Conservation (phyloP, 768 basidiomycete species). For the Mycena olivaceomarginata region DNA sequence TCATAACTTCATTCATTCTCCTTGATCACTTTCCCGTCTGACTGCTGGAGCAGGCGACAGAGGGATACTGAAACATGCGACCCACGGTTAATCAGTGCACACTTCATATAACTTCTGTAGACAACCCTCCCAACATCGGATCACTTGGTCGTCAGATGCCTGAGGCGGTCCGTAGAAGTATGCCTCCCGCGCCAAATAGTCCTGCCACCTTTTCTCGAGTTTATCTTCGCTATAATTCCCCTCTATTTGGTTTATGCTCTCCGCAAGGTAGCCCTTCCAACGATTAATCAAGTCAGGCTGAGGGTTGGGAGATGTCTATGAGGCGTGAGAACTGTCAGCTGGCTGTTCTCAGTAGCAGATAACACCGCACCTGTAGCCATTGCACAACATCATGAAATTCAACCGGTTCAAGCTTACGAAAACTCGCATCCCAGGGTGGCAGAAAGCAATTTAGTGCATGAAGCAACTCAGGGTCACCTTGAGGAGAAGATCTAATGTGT, state of each 20-base stretch:
- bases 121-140: not conserved
- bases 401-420: not conserved
- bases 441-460: not conserved
- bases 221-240: not conserved
- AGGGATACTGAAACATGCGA: too few relatives aligned
- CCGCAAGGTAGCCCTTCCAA: not conserved
- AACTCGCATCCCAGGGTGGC: conserved; percentile 1
- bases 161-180: not conserved
- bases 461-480: not conserved
- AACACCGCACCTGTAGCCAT: conserved; percentile 2
- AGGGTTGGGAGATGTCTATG: not conserved
- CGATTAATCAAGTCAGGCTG: conserved; percentile 9
- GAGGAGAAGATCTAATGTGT: not conserved
- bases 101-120: too few relatives aligned
- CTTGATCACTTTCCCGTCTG: too few relatives aligned
- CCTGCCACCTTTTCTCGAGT: conserved; percentile 11
- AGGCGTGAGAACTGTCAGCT: not conserved
- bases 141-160: conserved; percentile 5
- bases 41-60: too few relatives aligned
- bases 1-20: too few relatives aligned
- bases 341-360: not conserved
- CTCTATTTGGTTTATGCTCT: not conserved
- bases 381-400: conserved; percentile 10
- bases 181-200: not conserved
- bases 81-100: too few relatives aligned